phyloP scores from a whole-genome alignment of 306 rosid species.

The Dalbergia cultrata region DNA sequence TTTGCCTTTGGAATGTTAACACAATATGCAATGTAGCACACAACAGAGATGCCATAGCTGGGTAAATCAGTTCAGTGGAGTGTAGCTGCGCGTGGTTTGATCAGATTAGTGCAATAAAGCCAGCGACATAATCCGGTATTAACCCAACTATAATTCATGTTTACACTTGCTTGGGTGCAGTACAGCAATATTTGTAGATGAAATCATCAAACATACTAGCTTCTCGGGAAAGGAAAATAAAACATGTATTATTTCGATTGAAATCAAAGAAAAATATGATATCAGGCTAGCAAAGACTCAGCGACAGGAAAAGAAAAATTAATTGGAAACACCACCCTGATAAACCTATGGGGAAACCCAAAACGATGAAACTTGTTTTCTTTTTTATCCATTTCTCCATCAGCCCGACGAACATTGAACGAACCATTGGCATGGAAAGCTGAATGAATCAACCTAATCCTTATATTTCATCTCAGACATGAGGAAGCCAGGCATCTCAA shows the following conservation, averaged over 20 bases:
- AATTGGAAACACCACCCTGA: not conserved
- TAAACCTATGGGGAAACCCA: not conserved
- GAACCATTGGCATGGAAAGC: constrained; percentile 18
- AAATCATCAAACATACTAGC: not conserved
- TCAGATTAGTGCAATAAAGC: not conserved
- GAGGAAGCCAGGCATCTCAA: constrained; percentile 90
- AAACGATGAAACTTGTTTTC: constrained; percentile 37
- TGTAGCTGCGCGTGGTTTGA: not conserved
- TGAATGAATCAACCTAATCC: constrained; percentile 60
- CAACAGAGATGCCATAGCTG: not conserved
- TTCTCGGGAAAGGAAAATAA: too few species aligned
- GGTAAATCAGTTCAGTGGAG: too few species aligned
- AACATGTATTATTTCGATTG: too few species aligned
- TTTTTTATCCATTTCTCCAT: constrained; percentile 7
- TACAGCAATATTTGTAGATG: not conserved
- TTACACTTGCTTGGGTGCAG: not conserved
- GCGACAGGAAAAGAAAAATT: too few species aligned
- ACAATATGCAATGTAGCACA: not conserved
- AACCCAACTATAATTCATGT: not conserved
- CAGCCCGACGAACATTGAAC: not conserved
- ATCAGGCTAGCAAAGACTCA: too few species aligned
- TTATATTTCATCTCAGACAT: constrained; percentile 87
- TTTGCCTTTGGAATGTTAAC: not conserved
- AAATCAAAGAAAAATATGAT: too few species aligned
- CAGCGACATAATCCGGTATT: not conserved